phyloP scores from a whole-genome alignment of 495 filamentous ascomycete genomes.

The Xylaria scruposa region DNA sequence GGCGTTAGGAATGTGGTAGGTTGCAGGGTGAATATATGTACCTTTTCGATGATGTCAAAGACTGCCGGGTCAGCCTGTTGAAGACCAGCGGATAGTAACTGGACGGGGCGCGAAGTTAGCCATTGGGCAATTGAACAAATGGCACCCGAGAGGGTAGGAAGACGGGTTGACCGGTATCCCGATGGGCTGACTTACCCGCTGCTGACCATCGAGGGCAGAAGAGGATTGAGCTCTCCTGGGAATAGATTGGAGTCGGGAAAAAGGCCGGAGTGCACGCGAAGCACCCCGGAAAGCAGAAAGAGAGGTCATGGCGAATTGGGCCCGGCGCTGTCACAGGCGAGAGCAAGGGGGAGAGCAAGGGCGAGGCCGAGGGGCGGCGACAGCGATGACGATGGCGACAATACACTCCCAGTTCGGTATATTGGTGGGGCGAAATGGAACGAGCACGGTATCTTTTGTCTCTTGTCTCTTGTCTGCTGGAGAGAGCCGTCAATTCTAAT shows the following conservation, averaged over 20 bases:
- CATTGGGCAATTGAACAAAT: conserved; percentile 25
- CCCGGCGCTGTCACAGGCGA: conserved; percentile 8
- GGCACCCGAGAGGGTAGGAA: neutral
- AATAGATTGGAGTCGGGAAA: conserved; percentile 34
- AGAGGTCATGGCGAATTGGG: conserved; percentile 24
- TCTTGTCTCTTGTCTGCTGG: neutral
- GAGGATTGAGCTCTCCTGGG: conserved; percentile 55
- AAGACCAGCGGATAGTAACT: conserved; percentile 82
- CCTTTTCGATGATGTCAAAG: conserved; percentile 88
- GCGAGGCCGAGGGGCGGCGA: neutral
- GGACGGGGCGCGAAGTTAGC: conserved; percentile 9
- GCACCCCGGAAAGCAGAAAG: conserved; percentile 36
- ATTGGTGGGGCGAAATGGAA: conserved; percentile 22
- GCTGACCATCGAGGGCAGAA: conserved; percentile 65
- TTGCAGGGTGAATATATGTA: conserved; percentile 42
- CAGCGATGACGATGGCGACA: conserved; percentile 4
- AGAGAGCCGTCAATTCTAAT: neutral
- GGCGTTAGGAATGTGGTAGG: conserved; percentile 23
- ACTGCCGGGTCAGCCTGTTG: conserved; percentile 86
- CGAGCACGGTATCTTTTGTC: neutral
- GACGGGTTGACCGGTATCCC: neutral
- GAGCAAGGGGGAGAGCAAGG: no score
- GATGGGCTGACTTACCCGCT: conserved; percentile 56
- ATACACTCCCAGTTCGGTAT: neutral
- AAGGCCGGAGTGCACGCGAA: conserved; percentile 37